These are phyloP conservation scores for Exophiala oligosperma DNA, from an alignment of 2,329 filamentous ascomycete species.

Conservation along the genomic window DNA sequence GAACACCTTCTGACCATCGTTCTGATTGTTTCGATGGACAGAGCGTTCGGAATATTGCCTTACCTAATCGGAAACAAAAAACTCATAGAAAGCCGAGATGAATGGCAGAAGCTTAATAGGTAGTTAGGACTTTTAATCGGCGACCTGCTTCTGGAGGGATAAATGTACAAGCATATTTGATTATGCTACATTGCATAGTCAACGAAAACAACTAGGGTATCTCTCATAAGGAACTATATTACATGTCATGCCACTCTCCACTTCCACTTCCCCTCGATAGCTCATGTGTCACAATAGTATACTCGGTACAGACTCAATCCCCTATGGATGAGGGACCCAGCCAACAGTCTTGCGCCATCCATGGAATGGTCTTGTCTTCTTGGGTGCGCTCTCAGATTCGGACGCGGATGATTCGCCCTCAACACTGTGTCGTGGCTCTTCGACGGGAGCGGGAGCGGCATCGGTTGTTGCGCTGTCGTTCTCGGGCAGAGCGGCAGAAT, in stretches of 20 bases:
- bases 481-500: slow-evolving; percentile 19
- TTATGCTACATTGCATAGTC: neutral
- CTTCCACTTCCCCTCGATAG: neutral
- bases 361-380: slow-evolving; percentile 8
- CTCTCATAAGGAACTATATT: neutral
- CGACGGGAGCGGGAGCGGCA: slow-evolving; percentile 14
- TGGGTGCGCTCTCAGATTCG: slow-evolving; percentile 1
- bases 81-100: too few species aligned
- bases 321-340: slow-evolving; percentile 22
- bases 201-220: neutral
- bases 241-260: neutral
- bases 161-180: too few species aligned
- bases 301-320: neutral
- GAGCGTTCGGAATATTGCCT: too few species aligned
- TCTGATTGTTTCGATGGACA: neutral
- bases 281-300: neutral
- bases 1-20: neutral
- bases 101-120: too few species aligned
- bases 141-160: too few species aligned
- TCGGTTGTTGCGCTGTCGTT: slow-evolving; percentile 9
- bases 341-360: slow-evolving; percentile 19
- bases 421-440: slow-evolving; percentile 15
- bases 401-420: neutral
- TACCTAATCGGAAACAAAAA: too few species aligned
- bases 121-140: too few species aligned